phyloP scores from a whole-genome alignment of 2,329 filamentous ascomycete genomes.

The Aspergillus flavus region DNA sequence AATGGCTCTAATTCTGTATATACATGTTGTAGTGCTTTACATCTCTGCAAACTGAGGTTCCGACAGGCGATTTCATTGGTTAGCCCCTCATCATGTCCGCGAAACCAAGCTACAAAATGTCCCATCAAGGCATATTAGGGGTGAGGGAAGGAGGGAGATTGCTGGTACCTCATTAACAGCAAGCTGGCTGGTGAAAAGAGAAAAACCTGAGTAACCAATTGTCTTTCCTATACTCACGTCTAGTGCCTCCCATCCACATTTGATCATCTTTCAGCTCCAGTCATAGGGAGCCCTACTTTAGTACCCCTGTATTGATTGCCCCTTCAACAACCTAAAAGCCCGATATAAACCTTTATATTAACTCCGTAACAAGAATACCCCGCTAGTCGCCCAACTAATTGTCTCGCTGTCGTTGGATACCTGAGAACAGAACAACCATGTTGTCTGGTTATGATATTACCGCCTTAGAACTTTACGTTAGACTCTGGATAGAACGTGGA shows the following conservation, averaged over 20 bases:
- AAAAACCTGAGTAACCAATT: neutral
- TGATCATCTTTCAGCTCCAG: neutral
- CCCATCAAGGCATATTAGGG: neutral
- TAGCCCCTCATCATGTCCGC: neutral
- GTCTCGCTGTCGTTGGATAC: neutral
- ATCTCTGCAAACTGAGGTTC: conserved; percentile 38
- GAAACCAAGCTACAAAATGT: neutral
- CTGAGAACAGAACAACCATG: neutral
- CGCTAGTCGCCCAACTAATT: neutral
- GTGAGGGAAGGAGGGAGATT: neutral
- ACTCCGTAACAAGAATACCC: neutral
- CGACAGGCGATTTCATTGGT: neutral
- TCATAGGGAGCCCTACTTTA: neutral
- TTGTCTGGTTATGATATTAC: neutral
- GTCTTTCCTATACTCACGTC: neutral
- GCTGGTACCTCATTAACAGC: neutral
- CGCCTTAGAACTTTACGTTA: neutral
- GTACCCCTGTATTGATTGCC: neutral
- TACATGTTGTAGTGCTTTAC: conserved; percentile 35
- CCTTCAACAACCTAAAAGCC: neutral
- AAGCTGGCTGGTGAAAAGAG: neutral
- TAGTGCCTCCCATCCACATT: neutral
- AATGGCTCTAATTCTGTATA: neutral
- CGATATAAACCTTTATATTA: neutral
- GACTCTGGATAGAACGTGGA: neutral